Conservation (phyloP, 2,329 filamentous ascomycete genomes). For the Xylariaceae sp. region DNA sequence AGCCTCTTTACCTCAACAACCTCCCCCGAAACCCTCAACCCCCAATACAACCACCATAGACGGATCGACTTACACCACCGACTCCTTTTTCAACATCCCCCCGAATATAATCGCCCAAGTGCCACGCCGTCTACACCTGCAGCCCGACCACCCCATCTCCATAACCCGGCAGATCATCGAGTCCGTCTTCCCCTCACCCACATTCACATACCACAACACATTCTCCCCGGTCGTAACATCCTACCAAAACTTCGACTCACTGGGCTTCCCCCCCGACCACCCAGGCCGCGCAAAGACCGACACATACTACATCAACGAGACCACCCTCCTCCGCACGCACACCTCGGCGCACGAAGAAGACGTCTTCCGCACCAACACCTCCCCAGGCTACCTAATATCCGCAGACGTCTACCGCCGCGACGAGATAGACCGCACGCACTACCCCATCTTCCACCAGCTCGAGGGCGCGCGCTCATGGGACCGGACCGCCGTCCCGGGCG, state of each 20-base stretch:
- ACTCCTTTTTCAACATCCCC: conserved; percentile 84
- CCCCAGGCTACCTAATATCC: conserved; percentile 81
- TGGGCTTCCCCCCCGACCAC: conserved; percentile 86
- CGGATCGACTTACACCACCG: conserved; percentile 62
- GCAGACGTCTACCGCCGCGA: conserved; percentile 95
- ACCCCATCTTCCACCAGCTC: conserved; percentile 98
- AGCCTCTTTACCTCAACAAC: conserved; percentile 13
- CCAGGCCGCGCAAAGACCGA: conserved; percentile 84
- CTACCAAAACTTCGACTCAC: conserved; percentile 90
- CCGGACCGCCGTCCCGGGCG: conserved; percentile 55
- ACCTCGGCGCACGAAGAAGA: conserved; percentile 91
- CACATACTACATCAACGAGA: conserved; percentile 90
- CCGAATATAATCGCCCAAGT: conserved; percentile 71
- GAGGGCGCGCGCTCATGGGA: conserved; percentile 92
- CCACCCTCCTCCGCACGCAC: conserved; percentile 85
- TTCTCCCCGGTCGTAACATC: conserved; percentile 83
- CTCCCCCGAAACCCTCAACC: conserved; percentile 38
- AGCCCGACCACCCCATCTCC: conserved; percentile 81
- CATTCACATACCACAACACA: conserved; percentile 73
- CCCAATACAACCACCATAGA: conserved; percentile 55
- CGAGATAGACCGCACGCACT: conserved; percentile 91
- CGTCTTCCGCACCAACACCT: conserved; percentile 69
- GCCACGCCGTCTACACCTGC: conserved; percentile 79
- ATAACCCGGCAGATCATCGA: conserved; percentile 93
- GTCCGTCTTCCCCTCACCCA: conserved; percentile 73